Conservation (phyloP, 192 early-diverging fungal species). For the Phycomyces blakesleeanus region DNA sequence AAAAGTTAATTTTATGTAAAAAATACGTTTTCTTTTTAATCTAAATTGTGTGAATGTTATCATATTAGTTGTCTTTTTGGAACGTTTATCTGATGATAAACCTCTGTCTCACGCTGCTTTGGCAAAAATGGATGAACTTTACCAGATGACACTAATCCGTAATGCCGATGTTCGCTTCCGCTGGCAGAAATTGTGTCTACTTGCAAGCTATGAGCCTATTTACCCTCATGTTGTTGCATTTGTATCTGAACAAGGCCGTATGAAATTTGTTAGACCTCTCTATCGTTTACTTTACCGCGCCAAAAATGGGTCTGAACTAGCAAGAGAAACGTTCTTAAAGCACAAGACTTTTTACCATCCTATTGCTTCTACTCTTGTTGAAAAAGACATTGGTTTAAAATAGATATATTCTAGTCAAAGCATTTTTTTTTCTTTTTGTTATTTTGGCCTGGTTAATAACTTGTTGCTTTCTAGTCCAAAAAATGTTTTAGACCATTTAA, state of each 20-base stretch:
- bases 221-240: constrained; percentile 75
- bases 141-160: constrained; percentile 60
- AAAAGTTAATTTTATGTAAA: constrained; percentile 3
- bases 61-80: constrained; percentile 73
- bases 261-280: constrained; percentile 90
- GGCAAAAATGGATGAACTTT: constrained; percentile 66
- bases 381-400: constrained; percentile 70
- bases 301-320: constrained; percentile 70
- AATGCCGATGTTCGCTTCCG: constrained; percentile 88
- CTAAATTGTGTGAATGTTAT: neutral
- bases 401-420: constrained; percentile 6
- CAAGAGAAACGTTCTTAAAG: constrained; percentile 73
- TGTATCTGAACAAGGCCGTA: constrained; percentile 83
- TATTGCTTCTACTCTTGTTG: constrained; percentile 86
- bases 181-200: constrained; percentile 84
- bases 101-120: constrained; percentile 61
- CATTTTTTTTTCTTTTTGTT: no score
- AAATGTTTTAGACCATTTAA: no score
- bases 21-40: constrained; percentile 7
- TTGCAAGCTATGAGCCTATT: constrained; percentile 71
- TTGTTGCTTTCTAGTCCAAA: no score
- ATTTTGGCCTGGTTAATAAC: no score
- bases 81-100: constrained; percentile 61
- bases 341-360: constrained; percentile 89
- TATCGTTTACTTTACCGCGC: constrained; percentile 68